These are phyloP conservation scores for Nemania sp. DNA, from an alignment of 2,329 filamentous ascomycete species.

Conservation along the genomic window DNA sequence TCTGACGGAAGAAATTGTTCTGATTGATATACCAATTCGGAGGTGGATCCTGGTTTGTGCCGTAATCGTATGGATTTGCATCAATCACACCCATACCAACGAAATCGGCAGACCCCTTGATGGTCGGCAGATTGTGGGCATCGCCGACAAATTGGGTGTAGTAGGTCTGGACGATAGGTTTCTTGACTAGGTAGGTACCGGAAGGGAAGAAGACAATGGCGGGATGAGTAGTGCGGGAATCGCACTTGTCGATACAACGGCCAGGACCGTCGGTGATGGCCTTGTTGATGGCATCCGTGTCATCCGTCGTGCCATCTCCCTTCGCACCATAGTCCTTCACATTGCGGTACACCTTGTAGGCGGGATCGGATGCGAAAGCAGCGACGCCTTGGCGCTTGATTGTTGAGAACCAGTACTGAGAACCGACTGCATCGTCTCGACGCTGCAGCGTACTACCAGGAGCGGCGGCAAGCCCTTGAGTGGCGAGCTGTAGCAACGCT, in stretches of 20 bases:
- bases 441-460: constrained; percentile 32
- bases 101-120: constrained; percentile 76
- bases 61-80: constrained; percentile 73
- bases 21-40: constrained; percentile 80
- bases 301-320: constrained; percentile 73
- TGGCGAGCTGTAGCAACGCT: constrained; percentile 36
- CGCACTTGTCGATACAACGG: constrained; percentile 80
- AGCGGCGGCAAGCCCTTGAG: constrained; percentile 28
- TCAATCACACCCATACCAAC: constrained; percentile 88
- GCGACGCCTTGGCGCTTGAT: constrained; percentile 71
- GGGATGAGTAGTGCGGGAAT: constrained; percentile 81
- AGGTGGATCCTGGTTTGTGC: constrained; percentile 52
- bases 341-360: constrained; percentile 76
- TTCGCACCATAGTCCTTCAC: constrained; percentile 76
- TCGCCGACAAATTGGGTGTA: constrained; percentile 94
- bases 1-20: constrained; percentile 81
- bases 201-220: constrained; percentile 91
- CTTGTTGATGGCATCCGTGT: constrained; percentile 85
- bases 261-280: constrained; percentile 73
- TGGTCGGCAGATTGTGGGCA: constrained; percentile 68
- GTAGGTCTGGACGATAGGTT: constrained; percentile 82
- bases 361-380: constrained; percentile 60
- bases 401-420: constrained; percentile 72
- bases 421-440: constrained; percentile 39
- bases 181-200: constrained; percentile 81